Percentiles rank a stretch among this genome's conserved stretches.
These are phyloP conservation scores for Malus orientalis DNA, from an alignment of 306 rosid genomes.

Conservation along the genomic window DNA sequence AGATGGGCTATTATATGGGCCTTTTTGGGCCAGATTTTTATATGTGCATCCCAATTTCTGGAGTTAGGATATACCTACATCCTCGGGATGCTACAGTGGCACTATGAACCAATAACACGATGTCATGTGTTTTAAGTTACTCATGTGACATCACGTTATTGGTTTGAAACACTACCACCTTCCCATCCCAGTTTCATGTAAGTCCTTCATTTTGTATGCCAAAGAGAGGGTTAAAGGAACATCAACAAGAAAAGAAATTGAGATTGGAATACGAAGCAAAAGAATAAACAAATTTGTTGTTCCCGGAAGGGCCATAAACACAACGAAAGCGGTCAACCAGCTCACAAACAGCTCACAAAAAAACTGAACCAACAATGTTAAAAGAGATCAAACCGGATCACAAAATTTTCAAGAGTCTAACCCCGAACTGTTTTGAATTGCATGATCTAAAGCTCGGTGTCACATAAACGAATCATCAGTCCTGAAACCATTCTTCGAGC, in stretches of 20 bases:
- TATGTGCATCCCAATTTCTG: too few species aligned
- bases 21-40: neutral
- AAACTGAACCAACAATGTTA: conserved; percentile 2
- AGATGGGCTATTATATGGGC: neutral
- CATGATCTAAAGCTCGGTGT: conserved; percentile 64
- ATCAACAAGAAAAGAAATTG: neutral
- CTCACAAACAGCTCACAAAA: neutral
- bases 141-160: too few species aligned
- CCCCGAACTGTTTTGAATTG: neutral
- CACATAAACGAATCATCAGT: conserved; percentile 73
- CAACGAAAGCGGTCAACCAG: neutral
- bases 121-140: too few species aligned
- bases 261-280: neutral
- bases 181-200: too few species aligned
- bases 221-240: neutral
- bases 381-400: neutral
- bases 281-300: neutral
- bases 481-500: conserved; percentile 92
- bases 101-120: too few species aligned
- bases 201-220: too few species aligned
- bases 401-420: conserved; percentile 11
- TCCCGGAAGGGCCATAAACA: neutral
- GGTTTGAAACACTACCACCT: too few species aligned
- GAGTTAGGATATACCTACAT: too few species aligned
- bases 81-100: too few species aligned